phyloP scores from a whole-genome alignment of 768 basidiomycete species.

The Mycena rebaudengoi region DNA sequence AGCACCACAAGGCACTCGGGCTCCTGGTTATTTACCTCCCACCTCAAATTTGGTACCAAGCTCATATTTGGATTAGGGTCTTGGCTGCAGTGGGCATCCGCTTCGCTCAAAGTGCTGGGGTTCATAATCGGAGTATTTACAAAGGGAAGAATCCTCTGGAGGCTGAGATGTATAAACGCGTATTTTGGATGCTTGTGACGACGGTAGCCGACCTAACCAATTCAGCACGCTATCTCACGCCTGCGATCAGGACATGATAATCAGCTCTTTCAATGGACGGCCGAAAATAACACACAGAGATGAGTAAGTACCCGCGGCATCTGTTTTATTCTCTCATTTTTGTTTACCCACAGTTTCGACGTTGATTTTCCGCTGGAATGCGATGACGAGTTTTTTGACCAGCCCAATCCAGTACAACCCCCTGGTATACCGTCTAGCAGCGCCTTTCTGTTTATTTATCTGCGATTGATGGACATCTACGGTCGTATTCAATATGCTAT shows the following conservation, averaged over 20 bases:
- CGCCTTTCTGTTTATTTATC: neutral
- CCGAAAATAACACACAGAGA: neutral
- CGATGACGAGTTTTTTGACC: constrained; percentile 17
- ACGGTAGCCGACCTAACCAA: neutral
- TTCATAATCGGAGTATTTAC: constrained; percentile 6
- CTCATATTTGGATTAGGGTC: too few species aligned
- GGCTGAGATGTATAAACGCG: neutral
- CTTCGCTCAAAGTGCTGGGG: constrained; percentile 15
- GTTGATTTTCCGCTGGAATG: constrained; percentile 2
- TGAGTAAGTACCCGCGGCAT: too few species aligned
- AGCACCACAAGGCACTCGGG: neutral
- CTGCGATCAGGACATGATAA: neutral
- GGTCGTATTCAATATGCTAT: constrained; percentile 3
- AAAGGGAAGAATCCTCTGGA: neutral
- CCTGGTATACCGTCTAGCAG: neutral
- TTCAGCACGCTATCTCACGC: neutral
- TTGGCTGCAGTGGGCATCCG: constrained; percentile 3
- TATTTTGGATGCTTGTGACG: constrained; percentile 3
- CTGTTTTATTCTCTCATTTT: too few species aligned
- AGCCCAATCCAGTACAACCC: constrained; percentile 14
- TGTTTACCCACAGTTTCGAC: too few species aligned
- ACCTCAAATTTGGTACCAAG: too few species aligned
- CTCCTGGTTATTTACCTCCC: too few species aligned
- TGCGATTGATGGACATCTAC: constrained; percentile 8
- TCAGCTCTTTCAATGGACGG: constrained; percentile 4